Evolutionary conservation across 2,329 filamentous ascomycete species (phyloP).

Genomic region (Cordyceps fumosorosea): DNA sequence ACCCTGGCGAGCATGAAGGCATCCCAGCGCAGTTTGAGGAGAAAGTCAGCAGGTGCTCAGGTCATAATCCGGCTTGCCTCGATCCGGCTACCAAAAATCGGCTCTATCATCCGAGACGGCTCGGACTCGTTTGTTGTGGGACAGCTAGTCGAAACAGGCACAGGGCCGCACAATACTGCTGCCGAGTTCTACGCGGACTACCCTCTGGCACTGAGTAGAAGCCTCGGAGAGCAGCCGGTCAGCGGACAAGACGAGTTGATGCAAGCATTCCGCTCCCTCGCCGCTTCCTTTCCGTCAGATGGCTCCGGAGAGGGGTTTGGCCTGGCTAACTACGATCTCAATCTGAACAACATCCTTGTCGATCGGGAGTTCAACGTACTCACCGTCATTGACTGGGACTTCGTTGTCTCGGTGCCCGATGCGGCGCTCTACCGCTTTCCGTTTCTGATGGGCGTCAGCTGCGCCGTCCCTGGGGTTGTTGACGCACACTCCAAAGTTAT

Average conservation of each 20-base stretch:
- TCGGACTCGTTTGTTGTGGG: background rate
- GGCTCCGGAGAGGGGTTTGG: background rate
- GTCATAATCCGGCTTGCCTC: constrained; percentile 6
- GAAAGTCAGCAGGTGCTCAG: background rate
- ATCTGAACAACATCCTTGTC: constrained; percentile 33
- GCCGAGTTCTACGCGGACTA: constrained; percentile 5
- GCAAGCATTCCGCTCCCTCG: background rate
- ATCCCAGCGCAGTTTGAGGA: constrained; percentile 4
- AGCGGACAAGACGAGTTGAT: background rate
- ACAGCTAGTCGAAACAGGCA: background rate
- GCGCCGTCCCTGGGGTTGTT: background rate
- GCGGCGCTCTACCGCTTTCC: constrained; percentile 3
- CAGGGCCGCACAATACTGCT: background rate
- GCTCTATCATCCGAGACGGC: constrained; percentile 1
- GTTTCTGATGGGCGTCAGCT: background rate
- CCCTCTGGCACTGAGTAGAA: too few species aligned
- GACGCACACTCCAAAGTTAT: background rate
- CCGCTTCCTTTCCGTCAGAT: background rate
- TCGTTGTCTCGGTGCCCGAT: constrained; percentile 19
- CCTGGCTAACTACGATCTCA: constrained; percentile 26
- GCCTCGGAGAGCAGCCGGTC: background rate
- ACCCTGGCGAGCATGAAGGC: background rate
- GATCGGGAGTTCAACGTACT: constrained; percentile 29
- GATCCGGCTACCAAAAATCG: background rate
- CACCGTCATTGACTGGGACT: constrained; percentile 38